Conservation (phyloP, 495 filamentous ascomycete genomes). For the Letharia columbiana region DNA sequence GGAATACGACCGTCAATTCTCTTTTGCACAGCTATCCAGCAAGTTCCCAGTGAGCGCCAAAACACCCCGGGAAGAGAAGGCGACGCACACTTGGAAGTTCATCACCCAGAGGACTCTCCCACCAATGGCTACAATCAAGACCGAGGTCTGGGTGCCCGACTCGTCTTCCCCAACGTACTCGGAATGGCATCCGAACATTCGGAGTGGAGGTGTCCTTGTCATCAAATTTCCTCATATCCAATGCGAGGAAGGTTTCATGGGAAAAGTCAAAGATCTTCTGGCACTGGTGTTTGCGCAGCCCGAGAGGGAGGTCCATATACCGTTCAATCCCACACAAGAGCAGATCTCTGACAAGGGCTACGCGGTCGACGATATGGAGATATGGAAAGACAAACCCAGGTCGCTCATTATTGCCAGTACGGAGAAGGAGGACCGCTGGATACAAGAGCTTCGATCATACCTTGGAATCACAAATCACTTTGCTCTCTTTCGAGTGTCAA, state of each 20-base stretch:
- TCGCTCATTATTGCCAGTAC: slow-evolving; percentile 47
- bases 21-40: slow-evolving; percentile 61
- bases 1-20: slow-evolving; percentile 77
- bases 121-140: slow-evolving; percentile 59
- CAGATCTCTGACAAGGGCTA: slow-evolving; percentile 49
- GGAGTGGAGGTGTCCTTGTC: slow-evolving; percentile 46
- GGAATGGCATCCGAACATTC: slow-evolving; percentile 37
- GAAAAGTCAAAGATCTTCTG: neutral
- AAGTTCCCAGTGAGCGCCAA: slow-evolving; percentile 38
- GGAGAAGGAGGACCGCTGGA: slow-evolving; percentile 33
- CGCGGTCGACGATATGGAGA: slow-evolving; percentile 52
- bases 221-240: slow-evolving; percentile 39
- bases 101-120: slow-evolving; percentile 73
- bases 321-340: slow-evolving; percentile 50
- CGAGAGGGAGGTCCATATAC: slow-evolving; percentile 46
- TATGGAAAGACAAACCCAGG: slow-evolving; percentile 68
- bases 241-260: slow-evolving; percentile 18
- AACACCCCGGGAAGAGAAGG: slow-evolving; percentile 35
- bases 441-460: slow-evolving; percentile 43
- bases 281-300: slow-evolving; percentile 18
- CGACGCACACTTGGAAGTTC: slow-evolving; percentile 59
- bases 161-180: slow-evolving; percentile 40
- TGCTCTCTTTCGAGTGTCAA: slow-evolving; percentile 64
- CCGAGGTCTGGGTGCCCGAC: slow-evolving; percentile 76
- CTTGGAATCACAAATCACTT: slow-evolving; percentile 56